phyloP scores from a whole-genome alignment of 1,139 yeast genomes.

The Candida glucosophila region DNA sequence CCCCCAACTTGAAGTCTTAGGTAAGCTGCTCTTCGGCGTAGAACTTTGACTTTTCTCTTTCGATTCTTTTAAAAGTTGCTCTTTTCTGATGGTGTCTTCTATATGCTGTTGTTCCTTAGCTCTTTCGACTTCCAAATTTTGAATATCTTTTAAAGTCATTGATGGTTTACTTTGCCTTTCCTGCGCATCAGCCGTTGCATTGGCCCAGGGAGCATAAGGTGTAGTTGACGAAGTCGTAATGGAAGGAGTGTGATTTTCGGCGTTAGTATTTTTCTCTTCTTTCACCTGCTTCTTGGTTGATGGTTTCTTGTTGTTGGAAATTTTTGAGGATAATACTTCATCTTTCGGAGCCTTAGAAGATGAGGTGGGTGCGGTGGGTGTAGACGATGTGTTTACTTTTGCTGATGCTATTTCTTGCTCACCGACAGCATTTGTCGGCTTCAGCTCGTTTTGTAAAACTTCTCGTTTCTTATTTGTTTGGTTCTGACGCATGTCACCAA shows the following conservation, averaged over 20 bases:
- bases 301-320: no score
- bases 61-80: constrained; percentile 16
- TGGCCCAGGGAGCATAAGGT: constrained; percentile 51
- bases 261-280: no score
- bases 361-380: background rate
- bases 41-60: background rate
- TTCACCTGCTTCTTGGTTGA: background rate
- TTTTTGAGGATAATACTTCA: no score
- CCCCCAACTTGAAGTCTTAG: constrained; percentile 54
- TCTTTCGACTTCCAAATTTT: constrained; percentile 55
- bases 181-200: constrained; percentile 10
- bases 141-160: constrained; percentile 63
- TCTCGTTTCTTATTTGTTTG: no score
- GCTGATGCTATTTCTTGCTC: background rate
- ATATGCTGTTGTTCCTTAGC: constrained; percentile 28
- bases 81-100: constrained; percentile 23
- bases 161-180: constrained; percentile 29
- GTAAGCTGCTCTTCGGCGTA: constrained; percentile 24
- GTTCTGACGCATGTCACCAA: no score
- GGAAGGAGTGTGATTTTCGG: no score
- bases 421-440: background rate
- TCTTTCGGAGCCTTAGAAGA: no score
- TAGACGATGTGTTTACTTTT: constrained; percentile 1
- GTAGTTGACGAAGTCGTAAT: constrained; percentile 13
- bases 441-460: no score